Percentiles rank a stretch among this genome's conserved stretches.
Evolutionary conservation across 805 yeast species (phyloP).

Genomic region (Isabelozyma heimii): DNA sequence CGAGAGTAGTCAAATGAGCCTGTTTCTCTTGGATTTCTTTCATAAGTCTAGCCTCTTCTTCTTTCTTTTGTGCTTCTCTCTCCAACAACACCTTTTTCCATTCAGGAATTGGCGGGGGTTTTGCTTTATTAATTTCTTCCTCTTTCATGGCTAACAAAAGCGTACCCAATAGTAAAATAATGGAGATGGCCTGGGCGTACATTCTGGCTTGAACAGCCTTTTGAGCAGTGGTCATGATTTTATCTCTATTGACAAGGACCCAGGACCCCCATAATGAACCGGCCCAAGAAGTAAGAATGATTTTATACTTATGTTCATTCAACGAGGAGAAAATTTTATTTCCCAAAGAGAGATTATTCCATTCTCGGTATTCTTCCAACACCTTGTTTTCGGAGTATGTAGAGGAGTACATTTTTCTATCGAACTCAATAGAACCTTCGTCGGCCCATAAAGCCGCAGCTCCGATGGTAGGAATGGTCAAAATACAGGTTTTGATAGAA

Average conservation of each 20-base stretch:
- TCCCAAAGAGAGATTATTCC: constrained; percentile 46
- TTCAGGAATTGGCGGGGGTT: constrained; percentile 29
- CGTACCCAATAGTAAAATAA: constrained; percentile 63
- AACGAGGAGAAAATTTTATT: constrained; percentile 52
- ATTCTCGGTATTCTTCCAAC: constrained; percentile 48
- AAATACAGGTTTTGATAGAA: constrained; percentile 57
- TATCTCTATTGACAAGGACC: constrained; percentile 66
- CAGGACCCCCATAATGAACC: constrained; percentile 78
- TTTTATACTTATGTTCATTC: constrained; percentile 58
- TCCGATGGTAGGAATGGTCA: constrained; percentile 66
- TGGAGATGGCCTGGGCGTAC: constrained; percentile 82
- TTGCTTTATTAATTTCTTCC: constrained; percentile 43
- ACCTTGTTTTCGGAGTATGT: constrained; percentile 36
- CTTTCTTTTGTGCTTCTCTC: constrained; percentile 10
- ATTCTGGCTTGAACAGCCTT: constrained; percentile 84
- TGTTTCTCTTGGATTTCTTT: too few species aligned
- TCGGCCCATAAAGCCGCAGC: constrained; percentile 67
- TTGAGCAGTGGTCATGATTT: constrained; percentile 67
- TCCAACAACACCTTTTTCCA: constrained; percentile 29
- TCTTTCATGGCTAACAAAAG: constrained; percentile 63
- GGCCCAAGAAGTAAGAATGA: constrained; percentile 76
- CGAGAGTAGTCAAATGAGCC: too few species aligned
- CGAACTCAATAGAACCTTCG: constrained; percentile 65
- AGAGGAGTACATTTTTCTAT: constrained; percentile 55
- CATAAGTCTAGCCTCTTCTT: constrained; percentile 22